These are phyloP conservation scores for Metschnikowia baotianmanensis DNA, from an alignment of 805 yeast species.

Conservation along the genomic window DNA sequence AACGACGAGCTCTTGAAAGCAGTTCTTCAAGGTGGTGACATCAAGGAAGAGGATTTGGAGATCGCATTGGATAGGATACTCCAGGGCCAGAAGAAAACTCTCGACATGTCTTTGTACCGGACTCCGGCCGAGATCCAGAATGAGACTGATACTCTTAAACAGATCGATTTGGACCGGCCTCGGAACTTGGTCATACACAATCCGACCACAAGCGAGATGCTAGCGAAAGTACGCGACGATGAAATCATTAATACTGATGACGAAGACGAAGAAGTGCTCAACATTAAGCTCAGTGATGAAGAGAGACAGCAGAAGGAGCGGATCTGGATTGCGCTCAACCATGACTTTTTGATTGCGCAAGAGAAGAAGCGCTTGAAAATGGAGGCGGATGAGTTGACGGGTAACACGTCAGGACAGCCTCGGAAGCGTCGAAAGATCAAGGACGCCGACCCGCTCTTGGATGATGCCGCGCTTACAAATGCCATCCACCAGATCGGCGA, in stretches of 20 bases:
- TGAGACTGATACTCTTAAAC: conserved; percentile 16
- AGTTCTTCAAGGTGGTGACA: conserved; percentile 31
- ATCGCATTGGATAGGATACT: conserved; percentile 17
- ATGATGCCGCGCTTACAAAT: conserved; percentile 28
- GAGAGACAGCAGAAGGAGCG: conserved; percentile 74
- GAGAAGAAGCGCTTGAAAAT: conserved; percentile 78
- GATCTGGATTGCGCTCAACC: conserved; percentile 87
- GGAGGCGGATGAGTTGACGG: conserved; percentile 86
- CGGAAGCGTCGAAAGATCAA: conserved; percentile 41
- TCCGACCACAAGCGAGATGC: conserved; percentile 57
- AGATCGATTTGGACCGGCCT: conserved; percentile 32
- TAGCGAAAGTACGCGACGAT: conserved; percentile 54
- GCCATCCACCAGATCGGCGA: conserved; percentile 42
- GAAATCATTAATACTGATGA: conserved; percentile 62
- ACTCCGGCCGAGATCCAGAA: conserved; percentile 20
- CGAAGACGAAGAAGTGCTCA: conserved; percentile 77
- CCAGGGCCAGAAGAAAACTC: conserved; percentile 21
- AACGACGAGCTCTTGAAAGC: conserved; percentile 25
- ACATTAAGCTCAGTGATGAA: conserved; percentile 59
- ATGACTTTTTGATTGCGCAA: conserved; percentile 80
- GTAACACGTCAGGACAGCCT: conserved; percentile 50
- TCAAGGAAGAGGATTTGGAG: conserved; percentile 26
- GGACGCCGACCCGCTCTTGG: conserved; percentile 22
- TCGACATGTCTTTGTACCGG: conserved; percentile 20
- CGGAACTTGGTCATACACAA: conserved; percentile 49